These are phyloP conservation scores for Nakazawaea ambrosiae DNA, from an alignment of 805 yeast genomes.

Conservation along the genomic window DNA sequence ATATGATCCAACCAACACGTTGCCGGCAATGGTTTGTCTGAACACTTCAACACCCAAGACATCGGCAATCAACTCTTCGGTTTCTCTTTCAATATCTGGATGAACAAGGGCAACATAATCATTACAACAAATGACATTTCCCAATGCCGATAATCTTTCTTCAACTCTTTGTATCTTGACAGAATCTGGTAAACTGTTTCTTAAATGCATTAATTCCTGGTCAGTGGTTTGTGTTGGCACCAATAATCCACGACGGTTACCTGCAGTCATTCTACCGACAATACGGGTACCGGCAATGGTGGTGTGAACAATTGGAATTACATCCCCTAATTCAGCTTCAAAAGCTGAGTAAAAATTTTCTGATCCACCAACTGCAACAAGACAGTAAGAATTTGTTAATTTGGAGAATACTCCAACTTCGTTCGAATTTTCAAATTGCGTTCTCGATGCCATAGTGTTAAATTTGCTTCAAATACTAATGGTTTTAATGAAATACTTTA, in stretches of 20 bases:
- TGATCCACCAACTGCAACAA: conserved; percentile 96
- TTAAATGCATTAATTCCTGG: conserved; percentile 94
- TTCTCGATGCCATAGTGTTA: conserved; percentile 12
- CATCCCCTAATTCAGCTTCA: conserved; percentile 96
- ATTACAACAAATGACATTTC: conserved; percentile 97
- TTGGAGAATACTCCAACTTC: conserved; percentile 94
- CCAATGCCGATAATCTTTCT: conserved; percentile 93
- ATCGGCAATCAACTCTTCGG: conserved; percentile 97
- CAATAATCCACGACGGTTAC: conserved; percentile 93
- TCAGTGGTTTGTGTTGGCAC: conserved; percentile 98
- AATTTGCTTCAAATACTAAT: not conserved
- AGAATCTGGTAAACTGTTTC: conserved; percentile 92
- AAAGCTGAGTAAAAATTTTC: conserved; percentile 81
- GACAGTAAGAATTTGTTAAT: conserved; percentile 90
- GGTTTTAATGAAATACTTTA: not conserved
- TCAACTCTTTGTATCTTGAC: conserved; percentile 97
- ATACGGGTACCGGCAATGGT: conserved; percentile 98
- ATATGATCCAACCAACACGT: conserved; percentile 94
- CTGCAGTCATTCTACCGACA: conserved; percentile 97
- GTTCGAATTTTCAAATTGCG: conserved; percentile 67
- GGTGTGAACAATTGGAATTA: conserved; percentile 92
- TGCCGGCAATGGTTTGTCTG: conserved; percentile 98
- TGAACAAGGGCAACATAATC: conserved; percentile 98
- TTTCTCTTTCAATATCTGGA: conserved; percentile 98
- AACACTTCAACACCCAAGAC: conserved; percentile 98